Evolutionary conservation across 2,329 filamentous ascomycete species (phyloP), one percentile per base, ranked within the genome.

Genomic region (Colletotrichum filicis): DNA sequence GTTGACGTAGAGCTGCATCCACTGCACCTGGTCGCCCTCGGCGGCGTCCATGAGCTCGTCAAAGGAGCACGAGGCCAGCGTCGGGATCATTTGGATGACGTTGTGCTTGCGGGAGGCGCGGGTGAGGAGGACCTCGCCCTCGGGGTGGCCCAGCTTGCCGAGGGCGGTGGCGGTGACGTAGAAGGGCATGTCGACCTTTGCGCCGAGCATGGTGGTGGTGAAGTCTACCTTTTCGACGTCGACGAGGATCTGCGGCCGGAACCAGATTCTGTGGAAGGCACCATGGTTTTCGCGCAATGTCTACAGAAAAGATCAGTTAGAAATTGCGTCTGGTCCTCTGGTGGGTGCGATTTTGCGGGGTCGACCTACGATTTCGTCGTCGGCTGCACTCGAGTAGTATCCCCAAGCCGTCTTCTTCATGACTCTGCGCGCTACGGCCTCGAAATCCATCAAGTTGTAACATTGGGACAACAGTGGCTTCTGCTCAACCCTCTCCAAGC

Each of bases 371-470:
- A 96, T 95, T 83, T 96, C 94, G 79, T 97, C 94, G 80, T 97
- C 94, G 0, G 96, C 95, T 69, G 94, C 96, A 79, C 94, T 97
- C 1, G 95, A 98, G 83, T 99, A 99, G 85, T 99, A 99, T 30
- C 94, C 97, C 97, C 97, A 99, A 0, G 96, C 96, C 1, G 92
- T 93, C 86, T 94, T 97, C 89, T 97, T 98, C 96, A 98, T 98
- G 69, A 97, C 91, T 52, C 91, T 88, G 78, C 93, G 92, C 5
- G 97, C 97, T 46, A 98, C 96, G 4, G 94, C 92, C 87, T 99
- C 97, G 82, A 99, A 99, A 84, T 99, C 97, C 85, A 97, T 90
- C 74, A 98, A 85, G 81, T 98, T 98, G 84, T 95, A 98, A 86
- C 95, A 98, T 81, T 97, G 93, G 76, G 94, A 92, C 73, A 98